phyloP scores from a whole-genome alignment of 345 rosid species.

The Salix purpurea region DNA sequence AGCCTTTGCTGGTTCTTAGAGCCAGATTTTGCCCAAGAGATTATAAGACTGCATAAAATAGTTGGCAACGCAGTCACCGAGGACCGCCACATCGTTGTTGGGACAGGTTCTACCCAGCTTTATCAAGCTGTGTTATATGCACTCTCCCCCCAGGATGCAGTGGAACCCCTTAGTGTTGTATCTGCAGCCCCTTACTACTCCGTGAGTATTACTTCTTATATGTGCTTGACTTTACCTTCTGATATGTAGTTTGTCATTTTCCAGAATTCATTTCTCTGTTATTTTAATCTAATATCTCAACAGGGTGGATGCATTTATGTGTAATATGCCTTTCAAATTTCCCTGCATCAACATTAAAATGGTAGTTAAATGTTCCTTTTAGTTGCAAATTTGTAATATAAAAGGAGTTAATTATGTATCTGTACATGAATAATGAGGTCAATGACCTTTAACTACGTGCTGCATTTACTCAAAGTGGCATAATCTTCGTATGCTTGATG shows the following conservation, averaged over 20 bases:
- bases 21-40: constrained; percentile 59
- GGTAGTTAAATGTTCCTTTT: neutral
- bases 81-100: constrained; percentile 65
- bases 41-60: constrained; percentile 55
- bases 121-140: constrained; percentile 84
- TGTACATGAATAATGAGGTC: neutral
- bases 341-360: neutral
- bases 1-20: constrained; percentile 89
- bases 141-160: constrained; percentile 48
- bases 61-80: constrained; percentile 83
- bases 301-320: neutral
- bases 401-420: neutral
- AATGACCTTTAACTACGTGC: neutral
- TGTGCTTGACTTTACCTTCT: neutral
- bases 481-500: neutral
- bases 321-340: neutral
- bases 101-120: constrained; percentile 90
- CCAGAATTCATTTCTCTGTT: neutral
- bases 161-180: constrained; percentile 64
- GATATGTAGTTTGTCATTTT: neutral
- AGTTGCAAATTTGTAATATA: neutral
- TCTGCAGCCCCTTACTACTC: constrained; percentile 80
- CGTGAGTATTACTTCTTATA: constrained; percentile 37
- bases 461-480: neutral
- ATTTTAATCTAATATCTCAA: neutral